Conservation (phyloP, 1,284 basidiomycete genomes). For the Phylloboletellus chloephorus region DNA sequence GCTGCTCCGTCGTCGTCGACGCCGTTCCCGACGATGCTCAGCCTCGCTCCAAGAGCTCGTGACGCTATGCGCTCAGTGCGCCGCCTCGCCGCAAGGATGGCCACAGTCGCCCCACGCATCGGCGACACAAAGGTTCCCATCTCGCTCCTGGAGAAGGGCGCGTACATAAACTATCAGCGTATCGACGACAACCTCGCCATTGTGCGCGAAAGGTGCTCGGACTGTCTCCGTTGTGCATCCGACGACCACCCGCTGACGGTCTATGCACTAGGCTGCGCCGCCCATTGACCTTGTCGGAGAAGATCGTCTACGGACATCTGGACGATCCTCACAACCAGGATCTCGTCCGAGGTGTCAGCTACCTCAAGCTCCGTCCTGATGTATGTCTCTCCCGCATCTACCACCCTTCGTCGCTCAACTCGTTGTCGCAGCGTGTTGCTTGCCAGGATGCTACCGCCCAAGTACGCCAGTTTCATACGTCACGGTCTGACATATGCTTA, state of each 20-base stretch:
- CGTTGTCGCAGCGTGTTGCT: constrained; percentile 79
- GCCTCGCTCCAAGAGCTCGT: constrained; percentile 56
- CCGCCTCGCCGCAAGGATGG: constrained; percentile 67
- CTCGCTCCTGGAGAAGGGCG: constrained; percentile 82
- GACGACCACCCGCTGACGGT: background rate
- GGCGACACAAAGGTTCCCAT: constrained; percentile 92
- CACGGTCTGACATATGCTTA: constrained; percentile 28
- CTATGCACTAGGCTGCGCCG: constrained; percentile 68
- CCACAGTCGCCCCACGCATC: constrained; percentile 74
- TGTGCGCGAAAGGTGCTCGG: constrained; percentile 70
- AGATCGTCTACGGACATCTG: constrained; percentile 98
- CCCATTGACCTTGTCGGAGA: constrained; percentile 94
- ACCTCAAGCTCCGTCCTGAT: constrained; percentile 94
- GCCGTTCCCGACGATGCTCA: constrained; percentile 56
- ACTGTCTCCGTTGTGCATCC: background rate
- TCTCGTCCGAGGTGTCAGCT: constrained; percentile 81
- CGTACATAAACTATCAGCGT: constrained; percentile 95
- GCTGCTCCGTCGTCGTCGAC: constrained; percentile 26
- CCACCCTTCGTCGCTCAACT: constrained; percentile 9
- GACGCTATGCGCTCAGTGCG: constrained; percentile 53
- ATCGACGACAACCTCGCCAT: constrained; percentile 92
- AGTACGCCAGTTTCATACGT: constrained; percentile 33
- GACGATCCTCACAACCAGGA: constrained; percentile 91
- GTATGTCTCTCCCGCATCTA: constrained; percentile 43
- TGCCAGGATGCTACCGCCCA: constrained; percentile 99